A percentile compares a stretch with the other conserved stretches of the same genome.
Conservation (phyloP, 176 grass and related monocot species). For the Alloteropsis semialata region DNA sequence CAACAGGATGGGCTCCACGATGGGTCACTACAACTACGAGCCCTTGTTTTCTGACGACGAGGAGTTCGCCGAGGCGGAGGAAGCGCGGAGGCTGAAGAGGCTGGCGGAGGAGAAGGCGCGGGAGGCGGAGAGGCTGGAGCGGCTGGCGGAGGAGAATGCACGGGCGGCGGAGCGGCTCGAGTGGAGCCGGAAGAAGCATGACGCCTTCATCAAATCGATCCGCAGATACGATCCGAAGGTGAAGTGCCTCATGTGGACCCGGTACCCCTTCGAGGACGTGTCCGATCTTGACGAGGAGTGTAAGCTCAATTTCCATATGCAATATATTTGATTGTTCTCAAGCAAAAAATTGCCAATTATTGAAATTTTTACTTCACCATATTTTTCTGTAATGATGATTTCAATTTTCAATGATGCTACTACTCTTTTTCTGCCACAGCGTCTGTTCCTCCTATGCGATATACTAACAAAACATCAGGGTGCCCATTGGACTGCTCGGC, state of each 20-base stretch:
- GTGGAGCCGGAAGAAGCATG: neutral
- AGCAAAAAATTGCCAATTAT: neutral
- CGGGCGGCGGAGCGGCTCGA: neutral
- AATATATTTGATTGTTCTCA: neutral
- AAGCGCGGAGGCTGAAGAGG: too few relatives aligned
- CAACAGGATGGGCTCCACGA: too few relatives aligned
- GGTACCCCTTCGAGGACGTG: neutral
- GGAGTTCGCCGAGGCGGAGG: too few relatives aligned
- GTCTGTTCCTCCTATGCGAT: neutral
- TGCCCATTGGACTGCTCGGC: neutral
- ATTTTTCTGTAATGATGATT: too few relatives aligned
- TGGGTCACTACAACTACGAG: too few relatives aligned
- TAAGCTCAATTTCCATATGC: neutral
- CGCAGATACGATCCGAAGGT: neutral
- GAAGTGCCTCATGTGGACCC: neutral
- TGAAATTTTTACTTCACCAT: too few relatives aligned
- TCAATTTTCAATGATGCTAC: too few relatives aligned
- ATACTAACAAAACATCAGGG: neutral
- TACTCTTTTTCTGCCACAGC: neutral
- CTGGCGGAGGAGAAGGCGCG: too few relatives aligned
- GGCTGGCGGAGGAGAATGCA: neutral
- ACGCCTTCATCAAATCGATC: neutral
- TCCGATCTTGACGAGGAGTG: neutral
- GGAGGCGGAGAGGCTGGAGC: neutral
- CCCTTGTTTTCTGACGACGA: too few relatives aligned